Evolutionary conservation across 108 stramenopile genomes (phyloP).

Genomic region (Cyclotella atomus): DNA sequence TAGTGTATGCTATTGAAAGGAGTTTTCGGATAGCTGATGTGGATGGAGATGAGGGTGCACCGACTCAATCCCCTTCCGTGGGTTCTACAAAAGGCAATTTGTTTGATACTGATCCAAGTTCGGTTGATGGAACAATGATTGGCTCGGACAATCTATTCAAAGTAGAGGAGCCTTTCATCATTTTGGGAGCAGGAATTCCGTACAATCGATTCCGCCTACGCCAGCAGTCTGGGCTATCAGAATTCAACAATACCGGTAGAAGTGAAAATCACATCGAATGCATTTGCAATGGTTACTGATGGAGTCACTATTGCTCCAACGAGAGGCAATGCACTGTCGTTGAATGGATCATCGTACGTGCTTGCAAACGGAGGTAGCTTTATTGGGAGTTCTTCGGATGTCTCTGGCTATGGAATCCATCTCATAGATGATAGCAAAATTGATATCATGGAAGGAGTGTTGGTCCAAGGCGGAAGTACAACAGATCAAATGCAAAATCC

Average conservation of each 20-base stretch:
- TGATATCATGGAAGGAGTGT: conserved; percentile 3
- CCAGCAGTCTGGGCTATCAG: background rate
- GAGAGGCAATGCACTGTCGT: conserved; percentile 3
- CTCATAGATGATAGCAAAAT: background rate
- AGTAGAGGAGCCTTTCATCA: background rate
- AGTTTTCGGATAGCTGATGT: conserved; percentile 6
- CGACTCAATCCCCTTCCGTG: background rate
- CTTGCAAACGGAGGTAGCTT: conserved; percentile 5
- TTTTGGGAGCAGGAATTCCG: background rate
- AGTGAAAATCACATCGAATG: background rate
- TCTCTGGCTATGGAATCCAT: background rate
- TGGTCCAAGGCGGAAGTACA: background rate
- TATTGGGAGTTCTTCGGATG: conserved; percentile 1
- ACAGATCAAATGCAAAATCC: background rate
- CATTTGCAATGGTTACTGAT: conserved; percentile 5
- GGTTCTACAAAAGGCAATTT: background rate
- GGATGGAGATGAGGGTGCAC: conserved; percentile 7
- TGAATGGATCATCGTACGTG: background rate
- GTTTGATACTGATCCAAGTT: background rate
- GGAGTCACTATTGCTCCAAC: conserved; percentile 1
- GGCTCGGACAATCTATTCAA: background rate
- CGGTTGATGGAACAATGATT: background rate
- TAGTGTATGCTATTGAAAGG: conserved; percentile 26
- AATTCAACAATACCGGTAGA: background rate
- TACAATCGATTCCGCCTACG: conserved; percentile 7